phyloP scores from a whole-genome alignment of 2,329 filamentous ascomycete species.

The Samsoniella hepiali region DNA sequence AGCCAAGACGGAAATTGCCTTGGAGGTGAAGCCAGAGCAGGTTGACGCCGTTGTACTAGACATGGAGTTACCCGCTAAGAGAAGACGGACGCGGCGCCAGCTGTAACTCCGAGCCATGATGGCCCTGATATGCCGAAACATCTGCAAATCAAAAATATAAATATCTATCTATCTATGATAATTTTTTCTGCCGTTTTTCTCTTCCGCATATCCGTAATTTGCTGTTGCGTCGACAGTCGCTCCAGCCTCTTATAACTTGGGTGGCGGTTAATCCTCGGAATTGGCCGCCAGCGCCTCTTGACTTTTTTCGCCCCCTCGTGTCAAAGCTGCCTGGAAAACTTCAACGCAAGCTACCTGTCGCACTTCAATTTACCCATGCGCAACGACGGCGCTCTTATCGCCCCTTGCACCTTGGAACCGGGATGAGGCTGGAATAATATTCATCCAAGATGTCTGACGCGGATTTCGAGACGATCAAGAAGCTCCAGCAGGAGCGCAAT shows the following conservation, averaged over 20 bases:
- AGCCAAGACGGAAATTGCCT: conserved; percentile 20
- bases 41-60: background rate
- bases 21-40: conserved; percentile 6
- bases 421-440: conserved; percentile 38
- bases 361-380: conserved; percentile 33
- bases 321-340: conserved; percentile 24
- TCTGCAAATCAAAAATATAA: background rate
- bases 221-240: background rate
- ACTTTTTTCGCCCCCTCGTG: conserved; percentile 33
- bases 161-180: background rate
- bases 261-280: conserved; percentile 15
- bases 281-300: background rate
- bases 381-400: conserved; percentile 34
- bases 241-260: background rate
- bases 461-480: conserved; percentile 83
- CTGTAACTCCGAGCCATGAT: background rate
- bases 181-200: background rate
- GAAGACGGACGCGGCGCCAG: conserved; percentile 13
- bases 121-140: background rate
- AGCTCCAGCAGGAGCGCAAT: conserved; percentile 91
- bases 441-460: conserved; percentile 64
- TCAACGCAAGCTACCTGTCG: conserved; percentile 29
- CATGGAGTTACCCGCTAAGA: conserved; percentile 21
- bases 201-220: background rate
- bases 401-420: conserved; percentile 39